Evolutionary conservation across 768 basidiomycete genomes (phyloP), one percentile per base, ranked within the genome.

Genomic region (Psilocybe subaeruginosa): DNA sequence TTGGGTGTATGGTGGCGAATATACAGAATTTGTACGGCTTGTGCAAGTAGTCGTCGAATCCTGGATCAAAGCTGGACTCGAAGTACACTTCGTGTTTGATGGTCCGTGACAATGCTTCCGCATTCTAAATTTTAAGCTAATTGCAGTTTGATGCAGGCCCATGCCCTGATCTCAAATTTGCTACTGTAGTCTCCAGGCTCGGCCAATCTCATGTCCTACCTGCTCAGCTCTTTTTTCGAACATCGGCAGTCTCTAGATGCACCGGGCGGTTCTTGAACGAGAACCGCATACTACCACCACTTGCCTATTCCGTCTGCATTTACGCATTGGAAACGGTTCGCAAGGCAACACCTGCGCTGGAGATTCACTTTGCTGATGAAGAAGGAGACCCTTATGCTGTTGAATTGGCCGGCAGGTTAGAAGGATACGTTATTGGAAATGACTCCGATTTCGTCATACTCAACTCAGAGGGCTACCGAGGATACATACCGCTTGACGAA

Each of bases 1-100:
- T 5, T 94, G 92, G 93, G 90, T 91, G 0, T 95, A 92, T 67
- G 93, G 93, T 5, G 93, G 93, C 11, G 92, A 95, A 73, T 92
- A 92, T 65, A 68, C 72, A 1, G 80, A 80, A 56, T 89, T 92
- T 62, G 72, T 74, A 7, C 66, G 71, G n/a, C 72, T 83, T 16
- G 78, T 90, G 3, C 72, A 69, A 47, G 72, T 65, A 50, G 81
- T 88, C 14, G 84, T 90, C 11, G 70, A 80, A 60, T 85, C 88
- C 11, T 93, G 91, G 93, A 79, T 89, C 48, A 74, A 77, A 27
- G 77, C 91, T 8, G 89, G 91, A 19, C 71, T 93, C 41, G 76
- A 77, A 54, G 74, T 92, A 5, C 80, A 85, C 67, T 90, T 95
- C 66, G 92, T 94, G 5, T 94, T 95, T 66, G 93, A 95, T 70